A percentile compares a stretch with the other conserved stretches of the same genome.
Conservation (phyloP, 1,284 basidiomycete species). For the Apiotrichum porosum region DNA sequence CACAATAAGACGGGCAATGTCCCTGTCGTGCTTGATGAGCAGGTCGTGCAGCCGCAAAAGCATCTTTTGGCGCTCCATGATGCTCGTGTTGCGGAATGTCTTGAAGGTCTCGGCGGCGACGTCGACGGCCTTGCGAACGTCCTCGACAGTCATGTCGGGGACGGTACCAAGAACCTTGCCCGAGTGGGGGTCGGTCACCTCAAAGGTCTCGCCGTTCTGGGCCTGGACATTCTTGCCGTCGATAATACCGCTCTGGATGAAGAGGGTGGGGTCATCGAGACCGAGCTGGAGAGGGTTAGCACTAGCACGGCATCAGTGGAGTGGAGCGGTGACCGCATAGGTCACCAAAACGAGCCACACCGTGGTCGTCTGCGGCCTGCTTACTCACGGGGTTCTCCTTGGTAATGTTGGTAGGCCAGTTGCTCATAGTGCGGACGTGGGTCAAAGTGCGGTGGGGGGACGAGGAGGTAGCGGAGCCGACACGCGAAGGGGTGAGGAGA, state of each 20-base stretch:
- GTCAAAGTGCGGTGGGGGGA: neutral
- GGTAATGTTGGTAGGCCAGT: conserved; percentile 37
- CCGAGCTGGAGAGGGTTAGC: conserved; percentile 29
- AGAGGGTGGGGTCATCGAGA: conserved; percentile 67
- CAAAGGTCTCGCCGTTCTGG: conserved; percentile 64
- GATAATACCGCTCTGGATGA: conserved; percentile 71
- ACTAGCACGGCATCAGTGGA: neutral
- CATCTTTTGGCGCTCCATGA: conserved; percentile 29
- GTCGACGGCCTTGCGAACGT: conserved; percentile 73
- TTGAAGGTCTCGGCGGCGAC: conserved; percentile 71
- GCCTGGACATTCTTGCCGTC: conserved; percentile 77
- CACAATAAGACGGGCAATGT: conserved; percentile 45
- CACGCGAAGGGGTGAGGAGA: neutral
- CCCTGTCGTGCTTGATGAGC: conserved; percentile 33
- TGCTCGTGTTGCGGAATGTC: conserved; percentile 71
- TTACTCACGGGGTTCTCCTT: conserved; percentile 36
- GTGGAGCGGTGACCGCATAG: neutral
- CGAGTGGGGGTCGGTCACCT: conserved; percentile 81
- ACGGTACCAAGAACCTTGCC: conserved; percentile 70
- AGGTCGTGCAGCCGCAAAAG: conserved; percentile 32
- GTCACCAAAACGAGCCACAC: too few relatives aligned
- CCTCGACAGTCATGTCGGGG: conserved; percentile 78
- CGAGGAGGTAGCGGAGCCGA: neutral
- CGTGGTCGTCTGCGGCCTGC: too few relatives aligned
- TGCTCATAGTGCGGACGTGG: conserved; percentile 26